Evolutionary conservation across 2,329 filamentous ascomycete species (phyloP).

Genomic region (Juglanconis oblonga): DNA sequence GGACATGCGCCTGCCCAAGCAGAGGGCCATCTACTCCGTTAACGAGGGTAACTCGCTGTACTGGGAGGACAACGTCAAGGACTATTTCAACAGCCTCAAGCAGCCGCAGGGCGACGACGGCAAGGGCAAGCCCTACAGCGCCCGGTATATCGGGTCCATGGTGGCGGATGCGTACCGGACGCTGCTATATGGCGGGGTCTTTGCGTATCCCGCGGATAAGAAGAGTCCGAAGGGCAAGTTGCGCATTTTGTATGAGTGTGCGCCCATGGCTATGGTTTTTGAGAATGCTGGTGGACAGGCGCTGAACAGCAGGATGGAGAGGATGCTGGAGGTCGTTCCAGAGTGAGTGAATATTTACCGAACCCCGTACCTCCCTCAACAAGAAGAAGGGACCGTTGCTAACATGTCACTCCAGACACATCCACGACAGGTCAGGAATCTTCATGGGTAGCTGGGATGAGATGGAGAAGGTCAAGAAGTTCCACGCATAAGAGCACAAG

Average conservation of each 20-base stretch:
- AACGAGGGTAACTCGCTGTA: constrained; percentile 98
- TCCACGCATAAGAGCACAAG: constrained; percentile 54
- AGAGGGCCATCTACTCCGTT: constrained; percentile 88
- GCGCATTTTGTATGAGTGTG: constrained; percentile 95
- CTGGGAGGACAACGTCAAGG: constrained; percentile 85
- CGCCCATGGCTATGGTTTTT: constrained; percentile 98
- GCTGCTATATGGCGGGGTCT: constrained; percentile 91
- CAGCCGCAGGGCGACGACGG: constrained; percentile 62
- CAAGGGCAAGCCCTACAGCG: constrained; percentile 92
- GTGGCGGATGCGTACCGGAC: constrained; percentile 97
- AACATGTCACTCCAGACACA: constrained; percentile 45
- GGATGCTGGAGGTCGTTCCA: constrained; percentile 86
- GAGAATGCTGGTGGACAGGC: constrained; percentile 97
- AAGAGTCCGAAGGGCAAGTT: constrained; percentile 99
- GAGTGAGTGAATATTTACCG: constrained; percentile 40
- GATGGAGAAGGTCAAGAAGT: constrained; percentile 89
- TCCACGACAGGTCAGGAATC: constrained; percentile 93
- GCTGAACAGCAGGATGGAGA: constrained; percentile 83
- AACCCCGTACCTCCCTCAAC: too few relatives aligned
- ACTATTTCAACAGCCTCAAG: constrained; percentile 90
- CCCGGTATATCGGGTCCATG: constrained; percentile 96
- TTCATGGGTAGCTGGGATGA: constrained; percentile 95
- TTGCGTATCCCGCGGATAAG: constrained; percentile 95
- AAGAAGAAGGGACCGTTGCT: background rate
- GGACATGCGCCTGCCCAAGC: constrained; percentile 81